Evolutionary conservation across 495 filamentous ascomycete species (phyloP).

Genomic region (Delitschia confertaspora): DNA sequence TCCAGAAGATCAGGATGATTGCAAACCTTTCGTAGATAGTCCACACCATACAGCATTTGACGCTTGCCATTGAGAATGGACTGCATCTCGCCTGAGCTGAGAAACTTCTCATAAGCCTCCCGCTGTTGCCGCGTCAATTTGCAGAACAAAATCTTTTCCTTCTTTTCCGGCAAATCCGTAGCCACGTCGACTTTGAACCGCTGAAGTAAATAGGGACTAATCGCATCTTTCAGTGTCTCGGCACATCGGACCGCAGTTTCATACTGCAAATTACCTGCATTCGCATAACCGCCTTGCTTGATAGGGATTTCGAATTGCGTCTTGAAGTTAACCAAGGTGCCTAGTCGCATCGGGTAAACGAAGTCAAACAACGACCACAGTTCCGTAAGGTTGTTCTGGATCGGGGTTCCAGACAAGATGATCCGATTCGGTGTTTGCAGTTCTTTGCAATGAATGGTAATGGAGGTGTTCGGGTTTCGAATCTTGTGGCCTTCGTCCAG

Average conservation of each 20-base stretch:
- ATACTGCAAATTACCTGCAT: constrained; percentile 83
- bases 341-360: constrained; percentile 88
- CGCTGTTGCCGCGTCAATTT: constrained; percentile 72
- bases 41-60: constrained; percentile 80
- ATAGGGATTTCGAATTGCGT: constrained; percentile 89
- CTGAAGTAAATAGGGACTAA: constrained; percentile 87
- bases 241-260: constrained; percentile 87
- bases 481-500: constrained; percentile 98
- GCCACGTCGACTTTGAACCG: constrained; percentile 90
- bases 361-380: constrained; percentile 97
- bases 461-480: constrained; percentile 83
- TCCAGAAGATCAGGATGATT: constrained; percentile 88
- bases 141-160: constrained; percentile 90
- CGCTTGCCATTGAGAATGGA: constrained; percentile 62
- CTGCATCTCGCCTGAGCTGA: constrained; percentile 73
- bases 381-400: constrained; percentile 96
- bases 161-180: constrained; percentile 86
- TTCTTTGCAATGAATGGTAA: constrained; percentile 89
- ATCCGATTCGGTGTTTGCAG: constrained; percentile 78
- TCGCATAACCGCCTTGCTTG: constrained; percentile 81
- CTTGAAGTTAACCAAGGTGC: constrained; percentile 81
- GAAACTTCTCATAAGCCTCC: constrained; percentile 65
- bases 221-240: constrained; percentile 79
- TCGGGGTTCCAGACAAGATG: constrained; percentile 91
- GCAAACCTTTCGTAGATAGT: constrained; percentile 90